Base-by-base conservation (phyloP, 805 yeast genomes). In the Saccharomycopsis sp. region DNA sequence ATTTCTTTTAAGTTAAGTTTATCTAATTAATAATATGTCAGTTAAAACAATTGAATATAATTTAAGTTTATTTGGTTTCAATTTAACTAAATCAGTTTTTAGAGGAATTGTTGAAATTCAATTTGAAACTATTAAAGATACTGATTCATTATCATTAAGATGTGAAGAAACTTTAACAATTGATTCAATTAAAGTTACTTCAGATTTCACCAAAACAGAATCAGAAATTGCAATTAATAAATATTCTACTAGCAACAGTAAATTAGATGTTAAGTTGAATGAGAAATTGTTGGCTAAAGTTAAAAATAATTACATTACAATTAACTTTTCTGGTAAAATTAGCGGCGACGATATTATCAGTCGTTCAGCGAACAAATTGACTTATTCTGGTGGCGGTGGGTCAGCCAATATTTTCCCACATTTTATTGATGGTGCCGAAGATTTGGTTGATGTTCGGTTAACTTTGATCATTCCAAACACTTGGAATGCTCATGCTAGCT, bases 161-260 rank as follows among this genome's bases (percentile, higher is more conserved):
- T n/a, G n/a, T n/a, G n/a, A n/a, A n/a, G n/a, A n/a, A n/a, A n/a
- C n/a, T n/a, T n/a, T n/a, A n/a, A n/a, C n/a, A n/a, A n/a, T n/a
- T n/a, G n/a, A n/a, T n/a, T n/a, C n/a, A n/a, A n/a, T n/a, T n/a
- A n/a, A n/a, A n/a, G n/a, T n/a, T n/a, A n/a, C n/a, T n/a, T n/a
- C n/a, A n/a, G n/a, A n/a, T n/a, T n/a, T n/a, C n/a, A 42, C 45
- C 13, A 42, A 42, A 17, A 42, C 32, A 7, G 45, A 42, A 9
- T 14, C 41, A 3, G 38, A 42, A 35, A 26, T 36, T 17, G 16
- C 45, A 4, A 36, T 42, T 22, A 19, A 28, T 11, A 20, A 33
- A 5, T 11, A 33, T 11, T 9, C 11, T 4, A 26, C n/a, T 13
- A 20, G n/a, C 4, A 20, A 19, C 11, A 14, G 17, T 21, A 9